Conservation (phyloP, 2,329 filamentous ascomycete genomes). For the Setomelanomma holmii region DNA sequence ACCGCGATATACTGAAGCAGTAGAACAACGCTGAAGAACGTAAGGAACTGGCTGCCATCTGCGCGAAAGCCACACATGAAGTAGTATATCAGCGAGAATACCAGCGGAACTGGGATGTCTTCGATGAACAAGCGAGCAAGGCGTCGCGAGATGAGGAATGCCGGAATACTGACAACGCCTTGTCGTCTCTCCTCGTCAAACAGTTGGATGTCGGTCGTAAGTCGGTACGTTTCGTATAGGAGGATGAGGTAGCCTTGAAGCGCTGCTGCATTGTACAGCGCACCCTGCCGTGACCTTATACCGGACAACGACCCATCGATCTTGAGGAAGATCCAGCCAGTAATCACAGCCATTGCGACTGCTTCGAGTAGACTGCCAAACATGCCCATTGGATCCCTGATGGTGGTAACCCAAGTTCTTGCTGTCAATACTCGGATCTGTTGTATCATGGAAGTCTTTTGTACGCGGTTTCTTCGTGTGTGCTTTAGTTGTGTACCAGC, state of each 20-base stretch:
- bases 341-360: conserved; percentile 72
- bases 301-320: conserved; percentile 71
- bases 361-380: conserved; percentile 73
- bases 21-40: conserved; percentile 72
- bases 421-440: conserved; percentile 72
- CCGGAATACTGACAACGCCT: conserved; percentile 72
- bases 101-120: conserved; percentile 73
- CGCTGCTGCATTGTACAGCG: conserved; percentile 73
- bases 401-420: conserved; percentile 73
- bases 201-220: conserved; percentile 75
- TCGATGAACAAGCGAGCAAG: conserved; percentile 73
- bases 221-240: conserved; percentile 76
- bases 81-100: conserved; percentile 76
- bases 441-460: conserved; percentile 64
- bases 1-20: conserved; percentile 77
- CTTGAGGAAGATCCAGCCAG: conserved; percentile 75
- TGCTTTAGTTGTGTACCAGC: not conserved
- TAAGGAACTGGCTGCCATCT: conserved; percentile 70
- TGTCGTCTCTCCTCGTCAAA: conserved; percentile 80
- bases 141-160: conserved; percentile 74
- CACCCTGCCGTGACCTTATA: conserved; percentile 76
- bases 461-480: conserved; percentile 33
- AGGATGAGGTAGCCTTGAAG: conserved; percentile 80
- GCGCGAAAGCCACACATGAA: conserved; percentile 79
- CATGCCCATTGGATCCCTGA: conserved; percentile 80